These are phyloP conservation scores for Aspergillus kassunensis DNA, from an alignment of 495 filamentous ascomycete genomes.

Conservation along the genomic window DNA sequence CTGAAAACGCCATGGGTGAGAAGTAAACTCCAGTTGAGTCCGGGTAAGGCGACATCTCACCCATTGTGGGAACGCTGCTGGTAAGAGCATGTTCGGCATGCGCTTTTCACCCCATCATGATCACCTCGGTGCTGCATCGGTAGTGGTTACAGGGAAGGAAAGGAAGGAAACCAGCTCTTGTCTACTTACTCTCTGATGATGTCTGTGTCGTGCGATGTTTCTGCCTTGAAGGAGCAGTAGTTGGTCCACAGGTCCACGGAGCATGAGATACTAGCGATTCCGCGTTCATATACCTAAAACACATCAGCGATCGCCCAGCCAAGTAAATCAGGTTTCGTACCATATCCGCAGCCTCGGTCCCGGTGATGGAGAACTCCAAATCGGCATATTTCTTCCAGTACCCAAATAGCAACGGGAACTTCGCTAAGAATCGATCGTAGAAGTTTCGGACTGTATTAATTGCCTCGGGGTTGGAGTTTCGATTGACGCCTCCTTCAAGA, in stretches of 20 bases:
- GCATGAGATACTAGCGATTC: constrained; percentile 85
- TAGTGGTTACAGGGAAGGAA: constrained; percentile 36
- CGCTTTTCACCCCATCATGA: constrained; percentile 29
- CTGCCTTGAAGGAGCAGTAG: constrained; percentile 96
- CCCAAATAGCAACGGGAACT: constrained; percentile 93
- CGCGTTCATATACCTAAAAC: constrained; percentile 84
- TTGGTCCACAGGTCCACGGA: constrained; percentile 96
- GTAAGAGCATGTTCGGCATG: constrained; percentile 28
- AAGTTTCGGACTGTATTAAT: constrained; percentile 78
- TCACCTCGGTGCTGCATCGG: constrained; percentile 37
- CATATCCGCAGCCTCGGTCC: constrained; percentile 97
- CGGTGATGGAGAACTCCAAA: constrained; percentile 91
- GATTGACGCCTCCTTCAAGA: constrained; percentile 89
- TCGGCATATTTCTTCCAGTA: constrained; percentile 99
- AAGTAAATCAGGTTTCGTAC: constrained; percentile 37
- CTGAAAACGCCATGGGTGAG: constrained; percentile 56
- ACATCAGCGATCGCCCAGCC: constrained; percentile 16
- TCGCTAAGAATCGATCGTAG: constrained; percentile 90
- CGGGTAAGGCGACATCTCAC: constrained; percentile 52
- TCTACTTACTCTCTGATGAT: constrained; percentile 99
- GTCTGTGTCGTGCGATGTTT: constrained; percentile 90
- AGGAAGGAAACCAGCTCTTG: constrained; percentile 59
- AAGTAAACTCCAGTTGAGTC: constrained; percentile 45
- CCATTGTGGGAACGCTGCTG: constrained; percentile 42
- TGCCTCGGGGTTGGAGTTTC: constrained; percentile 92